Base-by-base conservation (phyloP, 75 land plant species). In the Picea glauca region DNA sequence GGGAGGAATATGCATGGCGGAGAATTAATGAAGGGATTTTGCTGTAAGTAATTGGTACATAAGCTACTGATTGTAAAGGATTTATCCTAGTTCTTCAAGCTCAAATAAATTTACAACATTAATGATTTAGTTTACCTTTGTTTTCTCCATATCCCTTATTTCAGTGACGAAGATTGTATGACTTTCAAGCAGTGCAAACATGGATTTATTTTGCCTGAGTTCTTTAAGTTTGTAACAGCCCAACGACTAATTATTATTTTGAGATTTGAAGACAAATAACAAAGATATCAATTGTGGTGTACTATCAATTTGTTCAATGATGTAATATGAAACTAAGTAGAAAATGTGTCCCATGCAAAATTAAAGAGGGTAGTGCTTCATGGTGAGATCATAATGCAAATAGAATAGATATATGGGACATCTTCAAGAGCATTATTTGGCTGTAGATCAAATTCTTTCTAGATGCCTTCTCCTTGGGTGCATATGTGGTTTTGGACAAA, bases 1-100 rank as follows among this genome's bases (percentile, higher is more conserved):
- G 99, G 99, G 86, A 88, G 73, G 91, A 92, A 11, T 96, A 94
- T 91, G 99, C 99, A 58, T 96, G 99, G 99, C 84, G 83, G 33
- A 89, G 99, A 82, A 93, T 96, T 84, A 96, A 96, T 75, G 93
- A 92, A 78, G 97, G 99, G 66, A 64, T 87, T 56, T 79, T 46
- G 56, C 82, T 94, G 94, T 94, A 82, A 84, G 96, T 85, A 67
- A 26, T 46, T 31, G 40, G 40, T 38, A 30, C 38, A 30, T 13
- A 31, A 64, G 67, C 67, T 64, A 15, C 30, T 64, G 4, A 38
- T 38, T 64, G 5, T 13, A 13, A 64, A 13, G 35, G 15, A 13
- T 64, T 32, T 64, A 15, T 15, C 4, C 1, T 23, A 64, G 38
- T 5, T 64, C 67, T 64, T 64, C 35, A 33, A 64, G 67, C 12